Conservation (phyloP, 768 basidiomycete genomes). For the Tulasnella calospora region DNA sequence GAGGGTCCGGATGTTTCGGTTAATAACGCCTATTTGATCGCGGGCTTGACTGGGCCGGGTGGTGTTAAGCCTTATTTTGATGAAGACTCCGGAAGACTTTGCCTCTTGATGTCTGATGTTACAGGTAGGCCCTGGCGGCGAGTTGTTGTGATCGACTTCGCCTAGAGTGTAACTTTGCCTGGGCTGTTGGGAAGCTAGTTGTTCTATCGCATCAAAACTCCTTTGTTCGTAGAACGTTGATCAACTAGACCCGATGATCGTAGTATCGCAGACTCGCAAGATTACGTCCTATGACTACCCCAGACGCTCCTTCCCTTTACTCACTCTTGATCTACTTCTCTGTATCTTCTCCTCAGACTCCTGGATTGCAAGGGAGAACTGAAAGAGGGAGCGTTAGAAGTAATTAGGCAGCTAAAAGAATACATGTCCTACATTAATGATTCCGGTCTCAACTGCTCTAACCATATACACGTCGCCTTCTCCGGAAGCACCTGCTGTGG, state of each 20-base stretch:
- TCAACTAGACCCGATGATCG: background rate
- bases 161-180: background rate
- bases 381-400: background rate
- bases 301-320: slow-evolving; percentile 12
- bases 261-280: background rate
- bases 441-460: slow-evolving; percentile 75
- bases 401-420: slow-evolving; percentile 17
- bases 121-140: background rate
- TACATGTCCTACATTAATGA: slow-evolving; percentile 57
- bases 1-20: background rate
- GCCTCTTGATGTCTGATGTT: slow-evolving; percentile 1
- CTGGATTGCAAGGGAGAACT: slow-evolving; percentile 75
- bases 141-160: background rate
- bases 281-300: background rate
- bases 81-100: background rate
- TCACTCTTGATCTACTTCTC: background rate
- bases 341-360: slow-evolving; percentile 69
- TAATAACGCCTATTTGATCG: background rate
- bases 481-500: slow-evolving; percentile 61
- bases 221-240: background rate
- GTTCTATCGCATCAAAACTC: background rate
- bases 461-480: slow-evolving; percentile 68
- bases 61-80: background rate
- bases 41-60: background rate
- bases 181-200: background rate